Evolutionary conservation across 768 basidiomycete species (phyloP), one percentile per base, ranked within the genome.

Genomic region (Candolleomyces aberdarensis): DNA sequence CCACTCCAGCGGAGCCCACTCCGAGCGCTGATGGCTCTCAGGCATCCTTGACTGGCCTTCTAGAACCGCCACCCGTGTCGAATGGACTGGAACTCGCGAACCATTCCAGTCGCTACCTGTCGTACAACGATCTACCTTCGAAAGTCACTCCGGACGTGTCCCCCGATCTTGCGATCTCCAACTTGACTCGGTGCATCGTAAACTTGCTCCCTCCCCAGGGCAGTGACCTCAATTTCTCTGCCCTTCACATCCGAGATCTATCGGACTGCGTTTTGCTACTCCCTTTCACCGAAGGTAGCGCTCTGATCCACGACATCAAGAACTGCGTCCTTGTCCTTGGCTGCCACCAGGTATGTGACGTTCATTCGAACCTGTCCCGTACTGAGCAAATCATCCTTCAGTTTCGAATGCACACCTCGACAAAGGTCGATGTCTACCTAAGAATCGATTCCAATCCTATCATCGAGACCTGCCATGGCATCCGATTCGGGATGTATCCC

Each of bases 351-450:
- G 94, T 93, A 67, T 31, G 74, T 55, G 32, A 8, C 13, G 46
- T 31, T 17, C 19, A 22, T 29, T n/a, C 22, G 5, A 17, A 36
- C 26, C 11, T 48, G 5, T 10, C 49, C 15, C 32, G 48, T 29
- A 3, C 17, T 41, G 14, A 26, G 36, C 62, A 36, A 40, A 57
- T 36, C 44, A 58, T 26, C 20, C 32, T 26, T 53, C 54, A 96
- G 94, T 94, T 94, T 69, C 87, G 94, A 48, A 94, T 96, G 84
- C 94, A 96, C 70, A 79, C 81, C 19, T 93, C 94, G 1, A 77
- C 69, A 0, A 62, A 76, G 9, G 83, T 88, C 0, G 84, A 86
- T 54, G 81, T 94, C 2, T 87, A 89, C 65, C 79, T 96, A 2
- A 75, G 82, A 5, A 84, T 86, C 11, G 68, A 74, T 4, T 92